Evolutionary conservation across 495 filamentous ascomycete genomes (phyloP), one percentile per base, ranked within the genome.

Genomic region (Aspergillus carlsbadensis): DNA sequence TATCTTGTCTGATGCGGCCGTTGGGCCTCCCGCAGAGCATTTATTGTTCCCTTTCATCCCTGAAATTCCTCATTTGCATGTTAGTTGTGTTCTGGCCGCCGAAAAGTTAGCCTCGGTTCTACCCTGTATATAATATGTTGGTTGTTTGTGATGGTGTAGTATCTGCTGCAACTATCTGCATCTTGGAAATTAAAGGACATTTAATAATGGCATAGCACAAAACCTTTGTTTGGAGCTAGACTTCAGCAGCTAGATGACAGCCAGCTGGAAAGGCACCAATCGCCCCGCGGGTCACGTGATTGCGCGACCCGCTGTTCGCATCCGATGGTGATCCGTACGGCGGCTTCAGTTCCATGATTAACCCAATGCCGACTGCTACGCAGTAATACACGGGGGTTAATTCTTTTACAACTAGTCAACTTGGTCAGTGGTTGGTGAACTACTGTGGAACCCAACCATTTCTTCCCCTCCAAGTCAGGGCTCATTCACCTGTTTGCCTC

Each of bases 91-190:
- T 52, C 24, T 42, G 49, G 37, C 49, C 49, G 36, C 36, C 6
- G 37, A 52, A 41, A 52, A 52, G 37, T 41, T 52, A 37, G 37
- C 21, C 49, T 52, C 49, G 36, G 49, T 52, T 52, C 37, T 24
- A 36, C 36, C 49, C 20, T 52, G 49, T 52, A 52, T 33, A 52
- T 52, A 52, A 33, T 39, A 10, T 14, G 36, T 48, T 40, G 11
- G 17, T 40, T 20, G 4, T 40, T 7, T 42, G 13, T 39, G 22
- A 46, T 42, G 49, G 2, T 31, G 48, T 34, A 42, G 36, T 24
- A 31, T 42, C 34, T 48, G 45, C 37, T 52, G 49, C 36, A 21
- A 46, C 37, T 17, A 8, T 52, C 17, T 52, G 49, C 49, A 52
- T 52, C 24, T 52, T 52, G 49, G 49, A 52, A 52, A 52, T 52